A percentile compares a stretch with the other conserved stretches of the same genome.
Evolutionary conservation across 345 rosid species (phyloP).

Genomic region (Gynandropsis gynandra): DNA sequence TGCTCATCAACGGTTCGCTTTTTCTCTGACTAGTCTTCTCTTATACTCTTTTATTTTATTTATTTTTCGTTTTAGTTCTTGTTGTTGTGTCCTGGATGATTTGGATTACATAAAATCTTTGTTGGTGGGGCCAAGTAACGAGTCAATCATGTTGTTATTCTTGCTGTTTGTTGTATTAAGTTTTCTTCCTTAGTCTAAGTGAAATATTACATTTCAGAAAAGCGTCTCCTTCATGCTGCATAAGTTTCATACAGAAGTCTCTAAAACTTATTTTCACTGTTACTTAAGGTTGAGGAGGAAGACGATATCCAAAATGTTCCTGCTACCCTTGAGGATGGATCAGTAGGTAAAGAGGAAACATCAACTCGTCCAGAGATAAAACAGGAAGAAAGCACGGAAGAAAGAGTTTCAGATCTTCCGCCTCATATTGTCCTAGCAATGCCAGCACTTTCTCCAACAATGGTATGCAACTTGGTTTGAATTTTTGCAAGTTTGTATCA

Average conservation of each 20-base stretch:
- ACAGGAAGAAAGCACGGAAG: constrained; percentile 32
- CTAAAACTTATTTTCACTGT: constrained; percentile 27
- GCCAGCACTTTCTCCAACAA: constrained; percentile 99
- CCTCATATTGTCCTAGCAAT: constrained; percentile 76
- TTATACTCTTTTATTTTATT: constrained; percentile 17
- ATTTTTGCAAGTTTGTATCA: constrained; percentile 19
- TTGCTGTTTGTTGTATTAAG: constrained; percentile 8
- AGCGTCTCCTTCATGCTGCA: constrained; percentile 13
- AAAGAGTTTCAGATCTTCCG: constrained; percentile 56
- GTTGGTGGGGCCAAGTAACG: constrained; percentile 1
- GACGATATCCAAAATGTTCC: constrained; percentile 65
- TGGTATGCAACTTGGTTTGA: constrained; percentile 43
- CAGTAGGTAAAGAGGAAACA: constrained; percentile 42
- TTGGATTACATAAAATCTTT: constrained; percentile 6
- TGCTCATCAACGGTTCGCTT: constrained; percentile 1
- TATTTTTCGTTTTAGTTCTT: constrained; percentile 19
- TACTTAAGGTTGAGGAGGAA: constrained; percentile 76
- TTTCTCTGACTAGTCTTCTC: constrained; percentile 11
- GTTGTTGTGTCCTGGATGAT: constrained; percentile 8
- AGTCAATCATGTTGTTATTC: constrained; percentile 7
- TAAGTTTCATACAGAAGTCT: constrained; percentile 1
- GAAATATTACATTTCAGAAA: constrained; percentile 3
- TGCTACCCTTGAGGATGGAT: constrained; percentile 36
- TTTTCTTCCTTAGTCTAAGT: constrained; percentile 16
- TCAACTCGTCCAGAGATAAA: constrained; percentile 33